Evolutionary conservation across 140 eudicot species (phyloP).

Genomic region (Cichorium intybus): DNA sequence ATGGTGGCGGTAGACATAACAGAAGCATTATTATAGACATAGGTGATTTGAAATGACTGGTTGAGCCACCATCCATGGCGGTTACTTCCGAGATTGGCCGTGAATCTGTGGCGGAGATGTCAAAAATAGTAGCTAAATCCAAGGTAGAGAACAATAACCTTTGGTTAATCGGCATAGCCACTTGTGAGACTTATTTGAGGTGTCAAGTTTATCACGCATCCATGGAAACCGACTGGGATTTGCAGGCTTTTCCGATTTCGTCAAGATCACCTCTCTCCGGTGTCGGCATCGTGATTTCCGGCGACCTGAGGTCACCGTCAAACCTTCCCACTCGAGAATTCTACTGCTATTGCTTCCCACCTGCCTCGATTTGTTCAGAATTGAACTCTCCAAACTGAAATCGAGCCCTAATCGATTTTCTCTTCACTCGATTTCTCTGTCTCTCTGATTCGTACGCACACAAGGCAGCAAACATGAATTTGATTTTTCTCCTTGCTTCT

Average conservation of each 20-base stretch:
- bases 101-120: slow-evolving; percentile 57
- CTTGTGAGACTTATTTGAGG: slow-evolving; percentile 81
- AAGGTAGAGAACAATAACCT: slow-evolving; percentile 24
- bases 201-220: slow-evolving; percentile 75
- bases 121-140: slow-evolving; percentile 46
- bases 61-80: slow-evolving; percentile 42
- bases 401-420: no score
- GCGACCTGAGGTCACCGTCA: no score
- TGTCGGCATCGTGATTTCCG: no score
- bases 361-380: no score
- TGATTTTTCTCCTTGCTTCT: no score
- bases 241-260: slow-evolving; percentile 82
- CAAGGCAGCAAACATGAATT: no score
- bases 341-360: no score
- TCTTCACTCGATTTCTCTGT: no score
- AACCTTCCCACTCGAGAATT: no score
- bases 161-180: slow-evolving; percentile 81
- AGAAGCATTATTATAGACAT: slow-evolving; percentile 49
- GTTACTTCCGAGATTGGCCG: slow-evolving; percentile 42
- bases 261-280: no score
- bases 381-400: no score
- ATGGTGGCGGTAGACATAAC: slow-evolving; percentile 11
- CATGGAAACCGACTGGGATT: slow-evolving; percentile 86
- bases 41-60: slow-evolving; percentile 89
- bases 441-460: no score